Evolutionary conservation across 2,329 filamentous ascomycete genomes (phyloP), one percentile per base, ranked within the genome.

Genomic region (Myriangium duriaei): DNA sequence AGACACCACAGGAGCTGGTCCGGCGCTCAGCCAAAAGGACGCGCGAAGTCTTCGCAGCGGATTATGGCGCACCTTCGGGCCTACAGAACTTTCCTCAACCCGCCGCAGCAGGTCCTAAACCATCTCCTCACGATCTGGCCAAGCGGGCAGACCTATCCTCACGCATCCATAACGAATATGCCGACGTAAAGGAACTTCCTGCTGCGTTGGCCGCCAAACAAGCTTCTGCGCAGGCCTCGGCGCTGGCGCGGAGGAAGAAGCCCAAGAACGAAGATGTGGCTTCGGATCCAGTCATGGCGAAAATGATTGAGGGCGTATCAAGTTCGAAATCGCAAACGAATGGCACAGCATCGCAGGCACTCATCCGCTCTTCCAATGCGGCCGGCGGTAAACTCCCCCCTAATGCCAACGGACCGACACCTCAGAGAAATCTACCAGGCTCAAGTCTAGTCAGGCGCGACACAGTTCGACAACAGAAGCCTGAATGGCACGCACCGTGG

Each of bases 401-500:
- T 30, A 73, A 75, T 46, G 72, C 72, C 4, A 71, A 69, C 42
- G 68, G 69, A 7, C 67, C 68, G 11, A 70, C 67, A 21, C 61
- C 62, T 14, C 66, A 67, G 46, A 59, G 61, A 34, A 60, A 71
- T 37, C 59, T 65, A 17, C 65, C 65, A 11, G 66, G 66, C 1
- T 68, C 67, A 41, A 75, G 73, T 47, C 57, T 81, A 40, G 72
- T 81, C 12, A 65, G 75, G 41, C 69, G 75, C 49, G 74, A 77
- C 30, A 74, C 71, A 11, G 71, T 79, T 39, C 67, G 73, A 49
- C 76, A 79, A 49, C 68, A 77, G 41, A 85, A 79, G 57, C 92
- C 92, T 1, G 81, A 95, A 42, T 98, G 91, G 91, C 91, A 98
- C 58, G 76, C 87, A 44, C 92, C 92, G 10, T 98, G 92, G 91